A percentile compares a stretch with the other conserved stretches of the same genome.
Conservation (phyloP, 108 stramenopile species). For the Chaetoceros tenuissimus region DNA sequence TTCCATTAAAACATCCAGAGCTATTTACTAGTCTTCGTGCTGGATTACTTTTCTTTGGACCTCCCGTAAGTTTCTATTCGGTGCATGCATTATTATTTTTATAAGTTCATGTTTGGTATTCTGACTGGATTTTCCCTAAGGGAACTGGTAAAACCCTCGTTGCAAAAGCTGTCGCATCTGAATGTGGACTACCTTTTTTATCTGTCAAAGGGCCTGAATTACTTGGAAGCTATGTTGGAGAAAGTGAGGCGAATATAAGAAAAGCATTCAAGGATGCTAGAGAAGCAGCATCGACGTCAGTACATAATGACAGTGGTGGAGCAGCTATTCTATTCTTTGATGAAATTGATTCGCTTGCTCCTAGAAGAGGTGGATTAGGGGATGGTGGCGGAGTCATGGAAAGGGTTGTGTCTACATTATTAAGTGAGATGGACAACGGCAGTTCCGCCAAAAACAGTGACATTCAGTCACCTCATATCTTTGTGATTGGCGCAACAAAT, state of each 20-base stretch:
- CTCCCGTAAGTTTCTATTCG: slow-evolving; percentile 83
- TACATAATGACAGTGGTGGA: slow-evolving; percentile 20
- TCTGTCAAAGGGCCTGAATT: slow-evolving; percentile 92
- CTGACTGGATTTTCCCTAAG: not conserved
- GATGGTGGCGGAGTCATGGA: slow-evolving; percentile 94
- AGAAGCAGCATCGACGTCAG: slow-evolving; percentile 28
- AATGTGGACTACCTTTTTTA: slow-evolving; percentile 93
- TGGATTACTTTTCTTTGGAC: slow-evolving; percentile 85
- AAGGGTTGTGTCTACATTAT: slow-evolving; percentile 85
- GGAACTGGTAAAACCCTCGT: slow-evolving; percentile 98
- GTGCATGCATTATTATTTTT: slow-evolving; percentile 39
- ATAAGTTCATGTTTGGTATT: slow-evolving; percentile 7
- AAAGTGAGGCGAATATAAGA: slow-evolving; percentile 94
- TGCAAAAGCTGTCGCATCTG: slow-evolving; percentile 97
- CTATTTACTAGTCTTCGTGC: slow-evolving; percentile 79
- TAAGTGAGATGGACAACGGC: slow-evolving; percentile 76
- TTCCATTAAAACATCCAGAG: slow-evolving; percentile 92
- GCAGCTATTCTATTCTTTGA: slow-evolving; percentile 90
- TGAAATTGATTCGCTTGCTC: slow-evolving; percentile 96
- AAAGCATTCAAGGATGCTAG: slow-evolving; percentile 72
- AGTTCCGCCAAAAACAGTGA: slow-evolving; percentile 4
- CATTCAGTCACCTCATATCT: slow-evolving; percentile 39
- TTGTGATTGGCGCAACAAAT: slow-evolving; percentile 98
- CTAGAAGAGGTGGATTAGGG: slow-evolving; percentile 75
- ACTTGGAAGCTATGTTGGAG: slow-evolving; percentile 95